Conservation (phyloP, 805 yeast genomes). For the Peterozyma xylosa region DNA sequence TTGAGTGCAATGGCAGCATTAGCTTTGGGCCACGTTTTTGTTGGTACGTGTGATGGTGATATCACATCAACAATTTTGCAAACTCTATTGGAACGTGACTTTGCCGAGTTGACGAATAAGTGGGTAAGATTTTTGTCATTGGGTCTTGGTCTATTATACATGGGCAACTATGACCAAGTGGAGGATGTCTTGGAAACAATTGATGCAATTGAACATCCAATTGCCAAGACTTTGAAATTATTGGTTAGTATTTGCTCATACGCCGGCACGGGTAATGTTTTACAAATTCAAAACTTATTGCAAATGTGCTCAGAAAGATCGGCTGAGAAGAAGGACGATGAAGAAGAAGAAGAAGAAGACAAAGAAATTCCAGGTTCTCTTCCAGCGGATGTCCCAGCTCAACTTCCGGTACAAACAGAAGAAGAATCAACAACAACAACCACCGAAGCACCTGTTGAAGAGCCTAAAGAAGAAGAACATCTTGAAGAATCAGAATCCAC, state of each 20-base stretch:
- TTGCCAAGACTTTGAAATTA: constrained; percentile 81
- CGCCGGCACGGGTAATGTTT: constrained; percentile 96
- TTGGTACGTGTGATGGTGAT: constrained; percentile 94
- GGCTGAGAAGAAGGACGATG: constrained; percentile 46
- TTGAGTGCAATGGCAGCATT: constrained; percentile 80
- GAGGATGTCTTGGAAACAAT: constrained; percentile 93
- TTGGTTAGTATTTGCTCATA: constrained; percentile 89
- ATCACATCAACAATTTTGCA: constrained; percentile 88
- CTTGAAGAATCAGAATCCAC: constrained; percentile 22
- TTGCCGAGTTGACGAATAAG: constrained; percentile 68
- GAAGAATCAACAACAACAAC: constrained; percentile 15
- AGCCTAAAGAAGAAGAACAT: constrained; percentile 21
- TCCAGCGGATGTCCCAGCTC: constrained; percentile 20
- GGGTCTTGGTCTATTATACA: constrained; percentile 84
- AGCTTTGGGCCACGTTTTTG: constrained; percentile 89
- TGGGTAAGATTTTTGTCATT: constrained; percentile 88
- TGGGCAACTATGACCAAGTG: constrained; percentile 90
- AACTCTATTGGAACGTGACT: constrained; percentile 80
- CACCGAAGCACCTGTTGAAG: constrained; percentile 13
- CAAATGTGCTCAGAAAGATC: constrained; percentile 81
- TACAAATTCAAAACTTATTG: constrained; percentile 84
- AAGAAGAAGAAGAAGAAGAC: constrained; percentile 46
- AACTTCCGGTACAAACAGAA: constrained; percentile 18
- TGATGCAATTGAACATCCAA: constrained; percentile 92
- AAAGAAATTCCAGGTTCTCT: constrained; percentile 31